A percentile compares a stretch with the other conserved stretches of the same genome.
These are phyloP conservation scores for Aspergillus eucalypticola DNA, from an alignment of 2,329 filamentous ascomycete species.

Conservation along the genomic window DNA sequence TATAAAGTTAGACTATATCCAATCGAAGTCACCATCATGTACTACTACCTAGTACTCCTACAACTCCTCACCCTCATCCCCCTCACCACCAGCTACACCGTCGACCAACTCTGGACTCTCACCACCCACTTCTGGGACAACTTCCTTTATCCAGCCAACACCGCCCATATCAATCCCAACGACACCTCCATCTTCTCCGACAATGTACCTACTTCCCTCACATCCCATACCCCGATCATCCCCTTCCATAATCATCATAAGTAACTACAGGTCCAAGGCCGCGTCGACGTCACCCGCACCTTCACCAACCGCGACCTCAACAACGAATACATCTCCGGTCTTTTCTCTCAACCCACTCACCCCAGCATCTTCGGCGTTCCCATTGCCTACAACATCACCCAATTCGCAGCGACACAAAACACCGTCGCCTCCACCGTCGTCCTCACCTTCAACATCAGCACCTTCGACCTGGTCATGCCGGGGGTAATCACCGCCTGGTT, in stretches of 20 bases:
- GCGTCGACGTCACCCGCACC: constrained; percentile 29
- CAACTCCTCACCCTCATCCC: neutral
- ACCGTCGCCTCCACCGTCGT: constrained; percentile 24
- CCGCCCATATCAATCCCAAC: constrained; percentile 24
- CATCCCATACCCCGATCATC: accelerated
- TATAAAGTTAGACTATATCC: too few species aligned
- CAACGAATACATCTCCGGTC: constrained; percentile 31
- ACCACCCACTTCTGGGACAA: constrained; percentile 26
- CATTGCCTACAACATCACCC: constrained; percentile 27
- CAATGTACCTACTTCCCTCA: constrained; percentile 16
- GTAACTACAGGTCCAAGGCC: constrained; percentile 25
- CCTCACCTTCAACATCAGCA: constrained; percentile 28
- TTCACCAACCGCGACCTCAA: constrained; percentile 30
- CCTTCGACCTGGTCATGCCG: constrained; percentile 22
- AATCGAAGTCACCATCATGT: neutral
- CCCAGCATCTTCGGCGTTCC: constrained; percentile 25
- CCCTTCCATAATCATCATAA: neutral
- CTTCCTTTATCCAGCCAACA: constrained; percentile 28
- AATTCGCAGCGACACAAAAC: constrained; percentile 26
- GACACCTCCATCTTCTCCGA: constrained; percentile 24
- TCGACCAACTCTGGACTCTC: constrained; percentile 26
- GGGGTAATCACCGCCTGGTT: constrained; percentile 19
- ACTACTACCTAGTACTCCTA: neutral
- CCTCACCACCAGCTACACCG: constrained; percentile 15
- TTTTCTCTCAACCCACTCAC: constrained; percentile 23